Evolutionary conservation across 345 rosid genomes (phyloP).

Genomic region (Sonneratia alba): DNA sequence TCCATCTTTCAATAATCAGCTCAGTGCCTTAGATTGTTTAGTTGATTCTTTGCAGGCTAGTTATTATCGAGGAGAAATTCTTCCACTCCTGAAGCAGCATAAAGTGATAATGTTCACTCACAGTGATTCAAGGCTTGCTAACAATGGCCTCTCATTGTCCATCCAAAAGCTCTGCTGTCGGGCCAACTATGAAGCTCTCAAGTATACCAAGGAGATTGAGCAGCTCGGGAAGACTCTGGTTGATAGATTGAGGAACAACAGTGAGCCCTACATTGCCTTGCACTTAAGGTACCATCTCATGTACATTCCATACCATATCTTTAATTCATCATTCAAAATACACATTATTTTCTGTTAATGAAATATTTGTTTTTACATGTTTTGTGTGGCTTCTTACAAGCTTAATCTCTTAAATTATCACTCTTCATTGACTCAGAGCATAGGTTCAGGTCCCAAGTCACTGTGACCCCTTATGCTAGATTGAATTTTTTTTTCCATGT

Average conservation of each 20-base stretch:
- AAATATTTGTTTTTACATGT: too few relatives aligned
- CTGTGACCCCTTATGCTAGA: too few relatives aligned
- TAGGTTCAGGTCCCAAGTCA: too few relatives aligned
- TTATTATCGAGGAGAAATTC: constrained; percentile 74
- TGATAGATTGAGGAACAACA: constrained; percentile 52
- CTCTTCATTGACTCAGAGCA: too few relatives aligned
- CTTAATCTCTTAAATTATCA: too few relatives aligned
- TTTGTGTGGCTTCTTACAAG: too few relatives aligned
- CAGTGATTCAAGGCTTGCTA: constrained; percentile 84
- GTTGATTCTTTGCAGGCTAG: constrained; percentile 57
- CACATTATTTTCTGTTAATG: too few relatives aligned
- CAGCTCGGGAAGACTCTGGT: constrained; percentile 62
- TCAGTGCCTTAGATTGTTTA: too few relatives aligned
- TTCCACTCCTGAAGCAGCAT: constrained; percentile 51
- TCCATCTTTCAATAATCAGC: too few relatives aligned
- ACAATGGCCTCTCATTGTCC: constrained; percentile 72
- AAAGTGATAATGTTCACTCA: constrained; percentile 87
- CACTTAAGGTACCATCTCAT: constrained; percentile 62
- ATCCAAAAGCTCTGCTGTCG: constrained; percentile 83
- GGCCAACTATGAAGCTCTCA: constrained; percentile 80
- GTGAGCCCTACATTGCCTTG: constrained; percentile 72
- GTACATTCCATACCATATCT: neutral
- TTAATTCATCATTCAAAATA: too few relatives aligned
- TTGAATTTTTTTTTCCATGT: too few relatives aligned
- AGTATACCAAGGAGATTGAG: constrained; percentile 54